Evolutionary conservation across 495 filamentous ascomycete genomes (phyloP), one percentile per base, ranked within the genome.

Genomic region (Melanomma pulvis-pyrius): DNA sequence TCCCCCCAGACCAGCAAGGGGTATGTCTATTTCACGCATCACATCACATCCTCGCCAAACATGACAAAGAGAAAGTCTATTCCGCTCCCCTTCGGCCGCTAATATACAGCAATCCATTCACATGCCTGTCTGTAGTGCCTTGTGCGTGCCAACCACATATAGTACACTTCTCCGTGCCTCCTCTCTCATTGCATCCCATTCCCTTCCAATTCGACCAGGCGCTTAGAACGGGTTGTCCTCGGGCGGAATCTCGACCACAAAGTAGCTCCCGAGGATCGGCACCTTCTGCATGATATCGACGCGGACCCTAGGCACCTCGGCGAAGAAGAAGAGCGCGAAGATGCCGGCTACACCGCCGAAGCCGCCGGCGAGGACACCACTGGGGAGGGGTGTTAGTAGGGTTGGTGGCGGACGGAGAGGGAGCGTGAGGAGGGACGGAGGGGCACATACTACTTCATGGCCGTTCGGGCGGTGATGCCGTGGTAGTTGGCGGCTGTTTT

Each of bases 261-360:
- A 88, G 77, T 84, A 84, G 59, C 71, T 67, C 51, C 86, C 86
- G 60, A 90, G 76, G 67, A 86, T 75, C 47, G 87, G 87, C 13
- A 87, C 53, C 71, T 83, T 84, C 79, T 86, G 61, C 68, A 74
- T 68, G 71, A 91, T 87, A 76, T 91, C 88, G 65, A 78, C 83
- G 73, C 83, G 77, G 46, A 91, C 86, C 73, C 83, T 82, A 55
- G 88, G 88, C 41, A 91, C 81, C 56, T 88, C 88, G 58, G 85
- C 82, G 78, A 91, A 84, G 83, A 89, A 87, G 79, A 86, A 89
- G 67, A 91, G 74, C n/a, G 83, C 85, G 74, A 85, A 85, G 72
- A 86, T 74, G 68, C 83, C 87, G 44, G 82, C 83, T 48, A 82
- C 79, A 65, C 81, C 83, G 67, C 86, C 88, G 76, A 90, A 89